phyloP scores from a whole-genome alignment of 1,139 yeast species.

The Yamadazyma taylorii region DNA sequence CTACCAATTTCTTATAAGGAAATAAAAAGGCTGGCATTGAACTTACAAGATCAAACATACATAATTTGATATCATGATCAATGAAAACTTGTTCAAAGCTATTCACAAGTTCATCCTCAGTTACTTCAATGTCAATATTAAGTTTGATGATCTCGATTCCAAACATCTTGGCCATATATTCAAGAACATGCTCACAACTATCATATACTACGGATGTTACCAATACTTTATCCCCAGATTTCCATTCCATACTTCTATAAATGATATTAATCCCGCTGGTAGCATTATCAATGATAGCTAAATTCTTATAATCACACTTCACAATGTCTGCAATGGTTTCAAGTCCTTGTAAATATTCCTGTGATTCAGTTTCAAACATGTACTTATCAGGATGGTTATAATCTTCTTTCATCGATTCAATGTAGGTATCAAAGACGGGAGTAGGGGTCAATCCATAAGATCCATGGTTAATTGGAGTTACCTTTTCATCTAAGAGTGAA shows the following conservation, averaged over 20 bases:
- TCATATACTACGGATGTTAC: constrained; percentile 56
- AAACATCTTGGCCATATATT: constrained; percentile 39
- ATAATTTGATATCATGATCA: constrained; percentile 31
- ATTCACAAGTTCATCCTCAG: constrained; percentile 46
- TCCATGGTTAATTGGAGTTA: constrained; percentile 53
- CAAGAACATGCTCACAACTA: constrained; percentile 55
- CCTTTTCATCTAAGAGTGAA: constrained; percentile 32
- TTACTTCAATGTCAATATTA: constrained; percentile 48
- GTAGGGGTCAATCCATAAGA: constrained; percentile 53
- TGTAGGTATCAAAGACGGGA: constrained; percentile 30
- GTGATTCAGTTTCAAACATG: constrained; percentile 22
- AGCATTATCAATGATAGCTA: constrained; percentile 59
- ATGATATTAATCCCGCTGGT: constrained; percentile 62
- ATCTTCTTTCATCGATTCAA: constrained; percentile 26
- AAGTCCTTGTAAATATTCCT: constrained; percentile 30
- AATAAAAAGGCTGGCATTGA: constrained; percentile 64
- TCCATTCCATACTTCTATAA: constrained; percentile 53
- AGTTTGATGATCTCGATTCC: constrained; percentile 50
- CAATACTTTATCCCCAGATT: constrained; percentile 55
- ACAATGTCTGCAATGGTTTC: constrained; percentile 37
- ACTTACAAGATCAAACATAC: constrained; percentile 59
- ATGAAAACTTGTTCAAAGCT: constrained; percentile 35
- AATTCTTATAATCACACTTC: constrained; percentile 41
- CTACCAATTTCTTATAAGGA: constrained; percentile 53
- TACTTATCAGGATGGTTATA: constrained; percentile 44